These are phyloP conservation scores for Termitomyces sp. DNA, from an alignment of 768 basidiomycete species.

Conservation along the genomic window DNA sequence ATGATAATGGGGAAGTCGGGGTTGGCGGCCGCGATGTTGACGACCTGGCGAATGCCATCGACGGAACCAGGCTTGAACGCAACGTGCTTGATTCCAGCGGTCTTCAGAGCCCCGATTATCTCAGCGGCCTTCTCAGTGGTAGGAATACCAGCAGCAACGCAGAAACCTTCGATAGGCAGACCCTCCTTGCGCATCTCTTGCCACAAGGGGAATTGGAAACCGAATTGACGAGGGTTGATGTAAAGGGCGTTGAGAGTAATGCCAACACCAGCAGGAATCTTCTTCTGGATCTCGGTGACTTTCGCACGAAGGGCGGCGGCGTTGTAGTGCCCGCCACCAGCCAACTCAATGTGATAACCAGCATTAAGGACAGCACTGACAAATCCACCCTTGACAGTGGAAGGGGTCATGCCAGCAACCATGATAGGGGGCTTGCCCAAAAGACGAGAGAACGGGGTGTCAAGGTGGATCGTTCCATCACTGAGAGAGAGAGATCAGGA, in stretches of 20 bases:
- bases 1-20: conserved; percentile 96
- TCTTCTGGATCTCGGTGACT: conserved; percentile 86
- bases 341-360: conserved; percentile 95
- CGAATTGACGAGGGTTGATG: conserved; percentile 97
- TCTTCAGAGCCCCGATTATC: conserved; percentile 81
- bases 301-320: conserved; percentile 83
- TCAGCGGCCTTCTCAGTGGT: conserved; percentile 96
- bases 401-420: conserved; percentile 99
- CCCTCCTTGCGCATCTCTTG: conserved; percentile 96
- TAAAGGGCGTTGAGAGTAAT: conserved; percentile 94
- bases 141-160: conserved; percentile 96
- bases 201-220: conserved; percentile 97
- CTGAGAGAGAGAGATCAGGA: conserved; percentile 36
- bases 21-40: conserved; percentile 92
- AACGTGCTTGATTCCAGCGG: conserved; percentile 91
- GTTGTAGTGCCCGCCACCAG: conserved; percentile 98
- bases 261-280: conserved; percentile 85
- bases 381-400: conserved; percentile 93
- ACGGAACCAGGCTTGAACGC: conserved; percentile 98
- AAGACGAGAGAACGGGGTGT: conserved; percentile 95
- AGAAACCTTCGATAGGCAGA: conserved; percentile 96
- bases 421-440: conserved; percentile 97
- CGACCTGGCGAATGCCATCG: conserved; percentile 95
- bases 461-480: conserved; percentile 88
- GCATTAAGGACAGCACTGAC: conserved; percentile 90